These are phyloP conservation scores for Brassica hybrid DNA, from an alignment of 441 rosid species.

Conservation along the genomic window DNA sequence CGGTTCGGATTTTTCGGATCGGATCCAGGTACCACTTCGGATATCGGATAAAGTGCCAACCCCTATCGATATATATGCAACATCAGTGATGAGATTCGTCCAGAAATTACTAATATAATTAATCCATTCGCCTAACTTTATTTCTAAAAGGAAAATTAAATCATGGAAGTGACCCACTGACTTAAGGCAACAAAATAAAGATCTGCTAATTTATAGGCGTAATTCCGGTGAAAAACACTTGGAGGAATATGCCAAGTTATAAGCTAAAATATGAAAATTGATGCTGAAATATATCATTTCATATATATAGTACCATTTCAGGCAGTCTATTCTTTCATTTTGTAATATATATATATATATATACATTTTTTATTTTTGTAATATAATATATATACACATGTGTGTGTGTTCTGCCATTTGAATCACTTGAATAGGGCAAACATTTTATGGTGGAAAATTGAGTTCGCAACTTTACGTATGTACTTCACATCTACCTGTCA, in stretches of 20 bases:
- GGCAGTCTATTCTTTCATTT: neutral
- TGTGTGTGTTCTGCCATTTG: neutral
- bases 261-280: neutral
- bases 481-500: neutral
- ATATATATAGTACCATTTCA: neutral
- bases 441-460: neutral
- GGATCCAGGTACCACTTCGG: too few relatives aligned
- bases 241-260: conserved; percentile 1
- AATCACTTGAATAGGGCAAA: neutral
- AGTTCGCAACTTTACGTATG: neutral
- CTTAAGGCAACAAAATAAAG: neutral
- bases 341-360: neutral
- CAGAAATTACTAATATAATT: neutral
- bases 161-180: neutral
- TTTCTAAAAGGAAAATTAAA: neutral
- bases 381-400: neutral
- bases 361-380: neutral
- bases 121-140: neutral
- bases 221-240: neutral
- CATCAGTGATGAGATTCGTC: neutral
- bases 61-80: neutral
- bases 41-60: too few relatives aligned
- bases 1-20: too few relatives aligned
- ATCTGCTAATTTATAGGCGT: neutral
- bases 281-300: neutral